These are phyloP conservation scores for Podaxis sp. DNA, from an alignment of 768 basidiomycete species.

Conservation along the genomic window DNA sequence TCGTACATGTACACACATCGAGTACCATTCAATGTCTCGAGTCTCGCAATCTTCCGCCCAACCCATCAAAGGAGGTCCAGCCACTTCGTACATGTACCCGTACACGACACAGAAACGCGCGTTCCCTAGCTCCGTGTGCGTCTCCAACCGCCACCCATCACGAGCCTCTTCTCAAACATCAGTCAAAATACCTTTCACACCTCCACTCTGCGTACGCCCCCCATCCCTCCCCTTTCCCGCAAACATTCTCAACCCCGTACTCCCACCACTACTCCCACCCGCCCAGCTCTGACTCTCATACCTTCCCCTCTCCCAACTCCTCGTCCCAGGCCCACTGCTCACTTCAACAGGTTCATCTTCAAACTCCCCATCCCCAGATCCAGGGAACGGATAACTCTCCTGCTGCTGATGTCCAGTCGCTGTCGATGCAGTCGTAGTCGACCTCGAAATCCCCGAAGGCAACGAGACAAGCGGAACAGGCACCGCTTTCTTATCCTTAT, in stretches of 20 bases:
- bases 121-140: no score
- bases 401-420: constrained; percentile 20
- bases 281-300: constrained; percentile 15
- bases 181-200: constrained; percentile 73
- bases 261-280: constrained; percentile 10
- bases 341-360: constrained; percentile 10
- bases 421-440: constrained; percentile 15
- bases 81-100: not conserved
- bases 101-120: not conserved
- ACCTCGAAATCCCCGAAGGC: constrained; percentile 19
- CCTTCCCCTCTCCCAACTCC: constrained; percentile 20
- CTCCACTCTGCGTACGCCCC: constrained; percentile 82
- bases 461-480: constrained; percentile 43
- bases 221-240: constrained; percentile 74
- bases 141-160: not conserved
- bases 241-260: constrained; percentile 53
- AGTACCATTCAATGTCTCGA: no score
- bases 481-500: constrained; percentile 28
- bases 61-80: not conserved
- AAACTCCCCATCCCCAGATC: constrained; percentile 37
- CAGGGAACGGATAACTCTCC: constrained; percentile 67
- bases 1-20: no score
- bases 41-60: no score
- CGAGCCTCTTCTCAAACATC: constrained; percentile 20
- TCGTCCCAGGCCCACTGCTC: constrained; percentile 21